These are phyloP conservation scores for Pugionium cornutum DNA, from an alignment of 345 rosid genomes.

Conservation along the genomic window DNA sequence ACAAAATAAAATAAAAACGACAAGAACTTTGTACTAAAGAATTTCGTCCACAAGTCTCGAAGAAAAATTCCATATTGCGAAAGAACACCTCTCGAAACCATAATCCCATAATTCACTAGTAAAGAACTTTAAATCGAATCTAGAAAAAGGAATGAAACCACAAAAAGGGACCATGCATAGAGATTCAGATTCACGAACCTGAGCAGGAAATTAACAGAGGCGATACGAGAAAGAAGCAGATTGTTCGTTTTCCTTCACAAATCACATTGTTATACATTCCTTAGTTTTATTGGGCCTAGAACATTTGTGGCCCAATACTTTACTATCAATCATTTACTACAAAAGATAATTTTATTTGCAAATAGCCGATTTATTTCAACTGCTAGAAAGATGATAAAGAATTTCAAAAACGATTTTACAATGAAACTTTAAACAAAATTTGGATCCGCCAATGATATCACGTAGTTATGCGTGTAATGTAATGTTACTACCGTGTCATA, in stretches of 20 bases:
- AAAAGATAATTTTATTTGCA: no score
- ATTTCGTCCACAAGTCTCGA: not conserved
- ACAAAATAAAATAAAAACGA: not conserved
- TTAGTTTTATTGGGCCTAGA: constrained; percentile 11
- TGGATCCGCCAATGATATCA: no score
- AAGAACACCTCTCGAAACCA: constrained; percentile 8
- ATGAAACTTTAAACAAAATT: no score
- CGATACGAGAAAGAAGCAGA: constrained; percentile 14
- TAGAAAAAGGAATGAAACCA: not conserved
- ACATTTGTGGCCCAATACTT: no score
- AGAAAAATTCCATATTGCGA: not conserved
- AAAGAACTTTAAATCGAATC: not conserved
- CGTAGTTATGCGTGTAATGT: no score
- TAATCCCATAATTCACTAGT: constrained; percentile 6
- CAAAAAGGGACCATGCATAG: constrained; percentile 8
- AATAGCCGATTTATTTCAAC: no score
- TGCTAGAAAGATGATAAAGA: no score
- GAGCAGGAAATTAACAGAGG: constrained; percentile 14
- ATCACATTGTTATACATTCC: not conserved
- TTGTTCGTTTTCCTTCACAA: constrained; percentile 14
- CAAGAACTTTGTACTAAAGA: not conserved
- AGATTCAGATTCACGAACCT: constrained; percentile 37
- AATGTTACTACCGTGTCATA: no score
- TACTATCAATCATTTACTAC: no score
- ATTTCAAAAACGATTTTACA: no score